These are phyloP conservation scores for Kazachstania taianensis DNA, from an alignment of 805 yeast species.

Conservation along the genomic window DNA sequence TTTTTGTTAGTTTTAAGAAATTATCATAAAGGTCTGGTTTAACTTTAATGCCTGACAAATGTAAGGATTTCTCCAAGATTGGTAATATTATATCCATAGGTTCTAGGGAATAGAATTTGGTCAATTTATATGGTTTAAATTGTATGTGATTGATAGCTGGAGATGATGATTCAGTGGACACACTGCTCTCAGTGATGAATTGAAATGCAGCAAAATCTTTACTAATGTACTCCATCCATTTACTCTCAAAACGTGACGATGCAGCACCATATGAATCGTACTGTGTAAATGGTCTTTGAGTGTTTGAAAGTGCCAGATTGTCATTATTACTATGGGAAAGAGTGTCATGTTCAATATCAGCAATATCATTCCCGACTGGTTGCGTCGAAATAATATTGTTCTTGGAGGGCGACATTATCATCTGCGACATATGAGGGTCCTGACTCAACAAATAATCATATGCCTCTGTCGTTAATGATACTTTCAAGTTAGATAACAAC, in stretches of 20 bases:
- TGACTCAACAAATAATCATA: constrained; percentile 23
- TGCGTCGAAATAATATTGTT: constrained; percentile 32
- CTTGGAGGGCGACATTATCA: neutral
- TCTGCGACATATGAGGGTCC: constrained; percentile 7
- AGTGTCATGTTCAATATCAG: constrained; percentile 27
- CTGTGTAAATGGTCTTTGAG: constrained; percentile 18
- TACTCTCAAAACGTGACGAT: constrained; percentile 10
- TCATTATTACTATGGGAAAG: neutral
- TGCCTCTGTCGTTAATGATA: constrained; percentile 44
- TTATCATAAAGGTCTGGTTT: constrained; percentile 16
- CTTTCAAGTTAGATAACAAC: constrained; percentile 41
- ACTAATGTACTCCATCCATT: constrained; percentile 18
- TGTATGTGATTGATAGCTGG: constrained; percentile 1
- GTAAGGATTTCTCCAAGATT: constrained; percentile 24
- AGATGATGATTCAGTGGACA: neutral
- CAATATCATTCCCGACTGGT: constrained; percentile 34
- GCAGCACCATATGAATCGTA: neutral
- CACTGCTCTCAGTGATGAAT: constrained; percentile 9
- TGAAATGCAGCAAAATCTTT: constrained; percentile 23
- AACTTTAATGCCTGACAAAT: constrained; percentile 16
- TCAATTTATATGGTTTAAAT: constrained; percentile 21
- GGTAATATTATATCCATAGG: constrained; percentile 22
- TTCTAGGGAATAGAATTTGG: constrained; percentile 24
- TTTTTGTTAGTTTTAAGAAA: constrained; percentile 8
- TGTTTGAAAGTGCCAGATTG: constrained; percentile 7